Percentiles rank a stretch among this genome's conserved stretches.
Conservation (phyloP, 2,329 filamentous ascomycete species). For the Chrysosporium queenslandicum region DNA sequence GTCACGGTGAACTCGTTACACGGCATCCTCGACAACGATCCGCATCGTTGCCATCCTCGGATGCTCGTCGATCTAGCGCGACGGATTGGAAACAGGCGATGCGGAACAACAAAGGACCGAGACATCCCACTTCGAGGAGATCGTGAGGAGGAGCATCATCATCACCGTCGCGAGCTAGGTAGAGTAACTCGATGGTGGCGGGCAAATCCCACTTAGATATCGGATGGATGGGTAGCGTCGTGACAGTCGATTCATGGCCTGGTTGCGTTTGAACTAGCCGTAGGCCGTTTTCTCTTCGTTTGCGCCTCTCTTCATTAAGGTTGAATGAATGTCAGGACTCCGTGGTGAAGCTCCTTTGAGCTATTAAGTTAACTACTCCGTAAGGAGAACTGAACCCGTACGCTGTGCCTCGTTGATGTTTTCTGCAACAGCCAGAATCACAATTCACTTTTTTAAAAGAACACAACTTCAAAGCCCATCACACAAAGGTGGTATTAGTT, state of each 20-base stretch:
- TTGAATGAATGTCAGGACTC: conserved; percentile 2
- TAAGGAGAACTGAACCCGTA: background rate
- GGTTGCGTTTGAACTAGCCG: background rate
- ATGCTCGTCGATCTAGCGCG: background rate
- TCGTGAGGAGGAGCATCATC: background rate
- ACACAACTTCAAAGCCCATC: background rate
- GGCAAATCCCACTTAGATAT: background rate
- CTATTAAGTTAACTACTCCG: background rate
- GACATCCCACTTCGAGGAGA: background rate
- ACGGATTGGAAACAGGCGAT: background rate
- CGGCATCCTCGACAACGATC: background rate
- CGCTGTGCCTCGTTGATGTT: conserved; percentile 1
- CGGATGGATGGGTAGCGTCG: background rate
- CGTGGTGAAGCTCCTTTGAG: conserved; percentile 6
- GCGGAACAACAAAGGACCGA: conserved; percentile 6
- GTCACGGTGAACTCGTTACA: background rate
- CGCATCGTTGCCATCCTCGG: background rate
- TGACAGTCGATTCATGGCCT: background rate
- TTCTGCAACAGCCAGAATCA: conserved; percentile 4
- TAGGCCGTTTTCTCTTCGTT: background rate
- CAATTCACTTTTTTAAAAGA: background rate
- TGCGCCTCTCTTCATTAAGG: background rate
- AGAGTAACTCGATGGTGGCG: background rate
- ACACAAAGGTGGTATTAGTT: conserved; percentile 8
- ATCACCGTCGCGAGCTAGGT: background rate